A percentile compares a stretch with the other conserved stretches of the same genome.
These are phyloP conservation scores for Akanthomyces lecanii DNA, from an alignment of 2,329 filamentous ascomycete genomes.

Conservation along the genomic window DNA sequence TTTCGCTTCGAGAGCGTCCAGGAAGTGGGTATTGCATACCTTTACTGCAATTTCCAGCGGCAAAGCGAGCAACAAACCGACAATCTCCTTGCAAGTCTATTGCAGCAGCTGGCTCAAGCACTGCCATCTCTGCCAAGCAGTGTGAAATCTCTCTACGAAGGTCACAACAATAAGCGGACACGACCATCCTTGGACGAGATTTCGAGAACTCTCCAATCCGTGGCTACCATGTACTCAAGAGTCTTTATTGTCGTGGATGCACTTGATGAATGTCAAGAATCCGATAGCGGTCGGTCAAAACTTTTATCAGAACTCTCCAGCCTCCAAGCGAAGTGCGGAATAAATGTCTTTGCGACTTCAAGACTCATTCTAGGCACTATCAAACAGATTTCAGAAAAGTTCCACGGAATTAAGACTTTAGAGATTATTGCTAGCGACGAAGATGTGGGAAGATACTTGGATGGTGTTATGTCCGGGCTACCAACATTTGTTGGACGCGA, in stretches of 20 bases:
- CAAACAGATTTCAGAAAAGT: not conserved
- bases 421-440: not conserved
- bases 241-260: constrained; percentile 24
- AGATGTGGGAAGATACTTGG: too few species aligned
- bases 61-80: constrained; percentile 33
- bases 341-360: constrained; percentile 20
- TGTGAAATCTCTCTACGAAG: constrained; percentile 25
- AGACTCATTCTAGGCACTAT: not conserved
- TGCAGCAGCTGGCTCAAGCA: constrained; percentile 35
- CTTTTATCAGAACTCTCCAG: constrained; percentile 4
- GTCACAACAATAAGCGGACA: not conserved
- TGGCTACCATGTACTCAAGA: not conserved
- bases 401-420: not conserved
- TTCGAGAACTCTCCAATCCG: constrained; percentile 12
- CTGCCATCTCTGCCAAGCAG: constrained; percentile 22
- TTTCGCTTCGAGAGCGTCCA: constrained; percentile 21
- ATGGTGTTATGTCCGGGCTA: too few species aligned
- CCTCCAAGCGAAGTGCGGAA: not conserved
- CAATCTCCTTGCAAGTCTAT: constrained; percentile 29
- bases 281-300: constrained; percentile 10
- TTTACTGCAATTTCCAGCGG: constrained; percentile 43
- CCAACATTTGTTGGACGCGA: too few species aligned
- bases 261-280: constrained; percentile 23
- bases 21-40: constrained; percentile 37
- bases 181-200: not conserved